phyloP scores from a whole-genome alignment of 345 rosid species.

The Fremontodendron californicum region DNA sequence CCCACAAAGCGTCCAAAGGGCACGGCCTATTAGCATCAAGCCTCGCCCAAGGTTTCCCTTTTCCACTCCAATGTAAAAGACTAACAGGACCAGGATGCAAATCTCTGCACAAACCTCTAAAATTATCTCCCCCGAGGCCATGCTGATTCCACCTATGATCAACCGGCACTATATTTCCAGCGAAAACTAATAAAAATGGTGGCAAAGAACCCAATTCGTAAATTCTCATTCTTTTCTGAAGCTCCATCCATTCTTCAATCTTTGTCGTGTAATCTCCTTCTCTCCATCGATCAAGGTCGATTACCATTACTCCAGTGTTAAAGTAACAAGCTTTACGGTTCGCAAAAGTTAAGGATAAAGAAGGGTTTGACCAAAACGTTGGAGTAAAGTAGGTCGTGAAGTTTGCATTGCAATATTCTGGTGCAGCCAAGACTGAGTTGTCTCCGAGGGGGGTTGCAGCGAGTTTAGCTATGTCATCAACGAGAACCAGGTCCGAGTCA shows the following conservation, averaged over 20 bases:
- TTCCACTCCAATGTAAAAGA: constrained; percentile 61
- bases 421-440: constrained; percentile 68
- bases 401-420: constrained; percentile 88
- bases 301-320: constrained; percentile 92
- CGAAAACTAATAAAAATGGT: constrained; percentile 71
- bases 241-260: constrained; percentile 91
- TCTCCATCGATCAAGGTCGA: constrained; percentile 79
- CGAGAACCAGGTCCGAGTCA: constrained; percentile 87
- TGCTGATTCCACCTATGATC: constrained; percentile 84
- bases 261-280: constrained; percentile 56
- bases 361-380: constrained; percentile 68
- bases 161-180: constrained; percentile 65
- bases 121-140: constrained; percentile 58
- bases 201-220: no score
- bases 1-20: constrained; percentile 59
- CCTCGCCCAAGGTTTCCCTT: constrained; percentile 69
- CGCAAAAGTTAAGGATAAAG: constrained; percentile 59
- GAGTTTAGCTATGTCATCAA: no score
- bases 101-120: constrained; percentile 50
- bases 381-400: constrained; percentile 77
- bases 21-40: constrained; percentile 59
- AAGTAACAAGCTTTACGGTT: constrained; percentile 52
- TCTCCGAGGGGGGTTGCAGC: constrained; percentile 62
- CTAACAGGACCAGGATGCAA: constrained; percentile 68
- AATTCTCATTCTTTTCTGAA: constrained; percentile 61